phyloP scores from a whole-genome alignment of 345 rosid genomes.

The Eucalyptus pauciflora region DNA sequence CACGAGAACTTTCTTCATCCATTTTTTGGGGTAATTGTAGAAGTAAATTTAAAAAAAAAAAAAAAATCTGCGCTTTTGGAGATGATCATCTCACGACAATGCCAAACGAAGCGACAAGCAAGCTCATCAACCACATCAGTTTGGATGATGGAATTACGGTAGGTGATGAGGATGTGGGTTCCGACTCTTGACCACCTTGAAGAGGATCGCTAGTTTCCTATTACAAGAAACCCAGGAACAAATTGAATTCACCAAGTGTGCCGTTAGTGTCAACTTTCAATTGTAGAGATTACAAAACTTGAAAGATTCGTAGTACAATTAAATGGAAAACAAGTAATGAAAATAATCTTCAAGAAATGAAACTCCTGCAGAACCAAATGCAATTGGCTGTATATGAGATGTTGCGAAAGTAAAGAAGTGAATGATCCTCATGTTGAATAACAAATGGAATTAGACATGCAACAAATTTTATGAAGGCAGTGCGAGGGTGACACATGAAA shows the following conservation, averaged over 20 bases:
- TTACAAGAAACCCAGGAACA: neutral
- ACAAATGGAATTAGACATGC: neutral
- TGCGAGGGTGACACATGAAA: accelerated
- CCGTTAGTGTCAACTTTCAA: neutral
- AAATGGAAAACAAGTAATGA: neutral
- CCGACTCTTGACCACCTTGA: neutral
- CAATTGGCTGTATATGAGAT: neutral
- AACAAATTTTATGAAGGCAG: neutral
- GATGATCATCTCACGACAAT: neutral
- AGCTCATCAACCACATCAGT: neutral
- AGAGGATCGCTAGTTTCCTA: neutral
- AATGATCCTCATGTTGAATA: neutral
- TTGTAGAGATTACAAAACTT: neutral
- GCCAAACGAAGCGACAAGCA: neutral
- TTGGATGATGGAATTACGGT: neutral
- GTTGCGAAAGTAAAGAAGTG: neutral
- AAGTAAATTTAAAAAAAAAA: neutral
- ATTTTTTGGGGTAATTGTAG: neutral
- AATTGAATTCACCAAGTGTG: neutral
- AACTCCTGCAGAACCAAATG: neutral
- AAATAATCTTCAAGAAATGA: neutral
- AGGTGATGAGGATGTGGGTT: neutral
- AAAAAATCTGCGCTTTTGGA: accelerated
- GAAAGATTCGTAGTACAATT: neutral
- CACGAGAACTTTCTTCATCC: neutral